These are phyloP conservation scores for Penicillium sp. DNA, from an alignment of 2,329 filamentous ascomycete genomes.

Conservation along the genomic window DNA sequence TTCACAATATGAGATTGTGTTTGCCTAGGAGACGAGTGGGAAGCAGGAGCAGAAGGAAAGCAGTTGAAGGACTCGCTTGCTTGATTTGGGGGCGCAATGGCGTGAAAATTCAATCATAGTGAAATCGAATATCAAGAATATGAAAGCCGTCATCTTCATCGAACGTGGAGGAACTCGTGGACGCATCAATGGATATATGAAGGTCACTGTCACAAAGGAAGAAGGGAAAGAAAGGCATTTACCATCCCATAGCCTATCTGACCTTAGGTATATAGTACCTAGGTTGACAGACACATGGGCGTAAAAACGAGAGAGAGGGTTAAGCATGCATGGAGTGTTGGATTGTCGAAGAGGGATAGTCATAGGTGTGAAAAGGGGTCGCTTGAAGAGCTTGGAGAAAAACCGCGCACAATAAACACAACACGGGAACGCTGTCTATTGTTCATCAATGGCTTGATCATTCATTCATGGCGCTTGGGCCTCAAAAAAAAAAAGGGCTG, in stretches of 20 bases:
- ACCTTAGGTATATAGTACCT: neutral
- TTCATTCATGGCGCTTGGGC: constrained; percentile 18
- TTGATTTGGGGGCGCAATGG: neutral
- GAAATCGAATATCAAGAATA: constrained; percentile 2
- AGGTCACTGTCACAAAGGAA: neutral
- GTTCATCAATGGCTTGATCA: constrained; percentile 28
- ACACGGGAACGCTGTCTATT: constrained; percentile 30
- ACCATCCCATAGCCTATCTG: neutral
- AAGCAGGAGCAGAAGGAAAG: neutral
- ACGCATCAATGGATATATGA: constrained; percentile 13
- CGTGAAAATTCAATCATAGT: neutral
- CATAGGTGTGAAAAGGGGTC: neutral
- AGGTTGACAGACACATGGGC: no score
- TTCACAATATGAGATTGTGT: constrained; percentile 3
- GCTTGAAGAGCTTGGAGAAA: constrained; percentile 9
- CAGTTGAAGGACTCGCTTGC: neutral
- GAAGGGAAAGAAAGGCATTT: neutral
- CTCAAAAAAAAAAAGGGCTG: constrained; percentile 1
- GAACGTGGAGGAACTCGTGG: constrained; percentile 17
- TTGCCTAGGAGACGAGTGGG: neutral
- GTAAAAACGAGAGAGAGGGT: neutral
- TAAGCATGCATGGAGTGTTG: neutral
- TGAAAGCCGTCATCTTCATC: constrained; percentile 16
- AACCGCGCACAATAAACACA: constrained; percentile 15
- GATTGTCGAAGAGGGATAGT: neutral